phyloP scores from a whole-genome alignment of 2,329 filamentous ascomycete species.

The Fusarium incarnatum region DNA sequence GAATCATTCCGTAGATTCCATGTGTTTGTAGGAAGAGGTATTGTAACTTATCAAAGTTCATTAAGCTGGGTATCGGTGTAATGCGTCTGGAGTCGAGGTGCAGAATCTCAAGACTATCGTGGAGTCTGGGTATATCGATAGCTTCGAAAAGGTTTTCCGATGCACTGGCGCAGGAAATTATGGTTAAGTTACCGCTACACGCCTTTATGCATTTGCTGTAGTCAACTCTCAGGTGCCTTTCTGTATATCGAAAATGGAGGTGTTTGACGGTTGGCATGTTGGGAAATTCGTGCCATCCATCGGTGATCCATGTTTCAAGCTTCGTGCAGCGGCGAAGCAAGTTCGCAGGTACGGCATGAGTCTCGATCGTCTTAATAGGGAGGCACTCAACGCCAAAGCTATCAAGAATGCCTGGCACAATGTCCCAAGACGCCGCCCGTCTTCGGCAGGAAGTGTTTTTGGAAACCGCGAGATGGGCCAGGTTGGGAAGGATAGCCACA shows the following conservation, averaged over 20 bases:
- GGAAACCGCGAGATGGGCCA: not conserved
- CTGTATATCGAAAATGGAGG: rapidly evolving
- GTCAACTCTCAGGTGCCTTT: not conserved
- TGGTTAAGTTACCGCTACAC: not conserved
- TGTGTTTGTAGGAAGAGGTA: not conserved
- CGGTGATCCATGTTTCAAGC: not conserved
- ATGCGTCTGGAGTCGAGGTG: not conserved
- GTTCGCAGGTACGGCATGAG: not conserved
- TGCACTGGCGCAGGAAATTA: not conserved
- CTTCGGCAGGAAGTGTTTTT: no score
- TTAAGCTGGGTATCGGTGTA: not conserved
- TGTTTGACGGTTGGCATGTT: not conserved
- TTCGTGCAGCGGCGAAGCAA: not conserved
- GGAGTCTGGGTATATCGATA: not conserved
- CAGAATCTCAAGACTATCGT: not conserved
- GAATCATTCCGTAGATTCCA: not conserved
- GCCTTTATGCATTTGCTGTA: not conserved
- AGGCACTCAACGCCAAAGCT: not conserved
- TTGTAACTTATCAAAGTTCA: not conserved
- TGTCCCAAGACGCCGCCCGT: no score
- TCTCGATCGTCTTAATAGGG: not conserved
- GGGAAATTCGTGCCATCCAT: not conserved
- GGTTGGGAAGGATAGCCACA: not conserved
- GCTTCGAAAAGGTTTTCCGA: not conserved
- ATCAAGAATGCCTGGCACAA: not conserved